These are phyloP conservation scores for Phytopythium aichiense DNA, from an alignment of 352 stramenopile species.

Conservation along the genomic window DNA sequence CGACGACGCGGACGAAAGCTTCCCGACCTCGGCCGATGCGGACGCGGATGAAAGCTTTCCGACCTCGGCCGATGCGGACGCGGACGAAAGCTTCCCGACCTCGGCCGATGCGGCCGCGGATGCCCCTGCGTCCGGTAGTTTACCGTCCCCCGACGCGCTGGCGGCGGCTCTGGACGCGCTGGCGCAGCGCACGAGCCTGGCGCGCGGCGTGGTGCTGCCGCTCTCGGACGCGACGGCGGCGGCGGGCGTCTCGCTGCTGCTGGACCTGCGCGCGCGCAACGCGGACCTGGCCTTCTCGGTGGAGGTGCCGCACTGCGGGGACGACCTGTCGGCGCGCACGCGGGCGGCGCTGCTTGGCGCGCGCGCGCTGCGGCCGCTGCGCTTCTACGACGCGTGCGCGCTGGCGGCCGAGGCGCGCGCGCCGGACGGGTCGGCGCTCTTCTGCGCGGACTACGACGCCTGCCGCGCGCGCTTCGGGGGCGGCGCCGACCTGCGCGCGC, in stretches of 20 bases:
- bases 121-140: slow-evolving; percentile 1
- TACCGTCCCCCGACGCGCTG: slow-evolving; percentile 20
- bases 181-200: not conserved
- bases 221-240: slow-evolving; percentile 22
- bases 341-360: slow-evolving; percentile 13
- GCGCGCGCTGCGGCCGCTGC: slow-evolving; percentile 17
- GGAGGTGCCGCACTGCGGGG: slow-evolving; percentile 36
- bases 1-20: not conserved
- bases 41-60: not conserved
- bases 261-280: slow-evolving; percentile 22
- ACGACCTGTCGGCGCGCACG: slow-evolving; percentile 21
- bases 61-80: not conserved
- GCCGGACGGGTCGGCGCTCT: slow-evolving; percentile 12
- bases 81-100: not conserved
- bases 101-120: not conserved
- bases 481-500: slow-evolving; percentile 26
- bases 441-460: slow-evolving; percentile 19
- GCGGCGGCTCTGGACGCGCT: not conserved
- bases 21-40: not conserved
- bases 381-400: slow-evolving; percentile 33
- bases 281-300: slow-evolving; percentile 32
- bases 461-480: slow-evolving; percentile 22
- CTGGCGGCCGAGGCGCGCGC: slow-evolving; percentile 8
- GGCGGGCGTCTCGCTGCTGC: slow-evolving; percentile 28
- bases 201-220: slow-evolving; percentile 30